Base-by-base conservation (phyloP, 2,329 filamentous ascomycete genomes). In the Sporothrix globosa region DNA sequence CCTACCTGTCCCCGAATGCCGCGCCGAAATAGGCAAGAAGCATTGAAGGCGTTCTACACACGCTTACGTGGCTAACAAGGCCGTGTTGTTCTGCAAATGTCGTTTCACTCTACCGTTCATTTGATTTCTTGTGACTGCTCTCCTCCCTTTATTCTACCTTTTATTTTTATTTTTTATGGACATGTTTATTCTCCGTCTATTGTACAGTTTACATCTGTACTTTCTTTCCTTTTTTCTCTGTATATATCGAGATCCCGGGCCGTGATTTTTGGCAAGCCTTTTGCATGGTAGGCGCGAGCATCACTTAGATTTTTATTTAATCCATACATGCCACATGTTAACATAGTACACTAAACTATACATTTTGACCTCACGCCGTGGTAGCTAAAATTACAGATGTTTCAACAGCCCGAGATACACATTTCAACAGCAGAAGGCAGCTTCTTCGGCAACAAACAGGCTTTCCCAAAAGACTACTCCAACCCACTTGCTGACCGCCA, bases 241-340 rank as follows among this genome's bases (percentile, higher is more conserved):
- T 66, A 66, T 5, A 66, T 66, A 66, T 52, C 46, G 17, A 17
- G 44, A 50, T 19, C n/a, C 17, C 7, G 56, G 6, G 39, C 44
- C 24, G 44, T 30, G 44, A 24, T 41, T 53, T 53, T 65, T 48
- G 17, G 44, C 44, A 39, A 19, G 34, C 39, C n/a, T 66, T 50
- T 52, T 66, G 63, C 63, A 53, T 66, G 61, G 61, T 52, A 34
- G 61, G 61, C 61, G 61, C 63, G 19, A 52, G 46, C 44, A 50
- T 65, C 24, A 66, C 52, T 21, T 53, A 4, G 5, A 24, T 46
- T 46, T 41, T 63, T 63, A 5, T 24, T 63, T 44, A 44, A 24
- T 44, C 13, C 21, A 63, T 41, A 4, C 30, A 21, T 21, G 54
- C 54, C 17, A 21, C 54, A 60, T 60, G 54, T 41, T 60, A 30